phyloP scores from a whole-genome alignment of 202 grass and related monocot species.

The Schoenoplectus triqueter region DNA sequence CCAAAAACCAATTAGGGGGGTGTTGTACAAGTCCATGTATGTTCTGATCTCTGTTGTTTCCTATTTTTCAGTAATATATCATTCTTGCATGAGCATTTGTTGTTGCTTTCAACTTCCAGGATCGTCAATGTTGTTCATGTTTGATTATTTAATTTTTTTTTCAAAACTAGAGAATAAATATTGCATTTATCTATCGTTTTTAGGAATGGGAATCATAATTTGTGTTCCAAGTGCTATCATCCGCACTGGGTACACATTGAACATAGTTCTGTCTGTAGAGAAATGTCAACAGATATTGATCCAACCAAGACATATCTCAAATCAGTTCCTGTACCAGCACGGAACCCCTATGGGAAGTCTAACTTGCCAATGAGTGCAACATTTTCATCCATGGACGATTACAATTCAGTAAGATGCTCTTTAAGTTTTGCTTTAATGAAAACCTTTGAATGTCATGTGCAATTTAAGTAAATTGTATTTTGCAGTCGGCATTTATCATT shows the following conservation, averaged over 20 bases:
- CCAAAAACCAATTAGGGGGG: neutral
- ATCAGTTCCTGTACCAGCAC: neutral
- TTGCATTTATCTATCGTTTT: neutral
- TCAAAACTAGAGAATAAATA: neutral
- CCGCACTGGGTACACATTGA: neutral
- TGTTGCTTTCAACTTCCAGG: no score
- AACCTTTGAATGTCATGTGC: neutral
- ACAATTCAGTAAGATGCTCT: neutral
- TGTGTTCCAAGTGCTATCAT: neutral
- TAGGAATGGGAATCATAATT: neutral
- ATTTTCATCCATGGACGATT: neutral
- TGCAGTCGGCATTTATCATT: neutral
- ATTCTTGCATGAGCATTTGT: no score
- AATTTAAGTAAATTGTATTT: neutral
- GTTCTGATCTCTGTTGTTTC: neutral
- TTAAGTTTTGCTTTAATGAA: neutral
- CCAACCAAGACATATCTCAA: neutral
- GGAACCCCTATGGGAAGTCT: neutral
- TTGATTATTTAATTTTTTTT: no score
- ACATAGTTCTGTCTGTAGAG: neutral
- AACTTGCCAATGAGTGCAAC: neutral
- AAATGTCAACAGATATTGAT: neutral
- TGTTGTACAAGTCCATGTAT: neutral
- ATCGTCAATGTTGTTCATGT: no score
- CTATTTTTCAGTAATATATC: neutral